A percentile compares a stretch with the other conserved stretches of the same genome.
phyloP scores from a whole-genome alignment of 192 early-diverging fungal species.

The Phlyctochytrium bullatum region DNA sequence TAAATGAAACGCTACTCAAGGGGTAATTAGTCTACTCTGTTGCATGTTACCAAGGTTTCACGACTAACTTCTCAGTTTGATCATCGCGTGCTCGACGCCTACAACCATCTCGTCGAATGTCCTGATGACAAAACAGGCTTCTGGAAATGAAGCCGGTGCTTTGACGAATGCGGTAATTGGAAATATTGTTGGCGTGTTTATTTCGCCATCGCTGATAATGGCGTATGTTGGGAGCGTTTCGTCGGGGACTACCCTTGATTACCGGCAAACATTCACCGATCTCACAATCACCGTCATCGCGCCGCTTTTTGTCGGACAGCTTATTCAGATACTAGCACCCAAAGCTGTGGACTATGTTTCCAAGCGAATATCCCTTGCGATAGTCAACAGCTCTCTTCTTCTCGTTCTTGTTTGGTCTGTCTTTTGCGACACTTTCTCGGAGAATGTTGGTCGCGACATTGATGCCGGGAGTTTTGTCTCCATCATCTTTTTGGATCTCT shows the following conservation, averaged over 20 bases:
- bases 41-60: background rate
- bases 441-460: slow-evolving; percentile 49
- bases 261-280: slow-evolving; percentile 48
- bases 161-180: slow-evolving; percentile 68
- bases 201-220: slow-evolving; percentile 54
- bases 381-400: slow-evolving; percentile 55
- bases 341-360: slow-evolving; percentile 44
- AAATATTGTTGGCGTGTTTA: slow-evolving; percentile 66
- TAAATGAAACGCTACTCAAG: slow-evolving; percentile 55
- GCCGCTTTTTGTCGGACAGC: slow-evolving; percentile 58
- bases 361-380: slow-evolving; percentile 49
- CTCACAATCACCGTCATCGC: slow-evolving; percentile 60
- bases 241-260: slow-evolving; percentile 41
- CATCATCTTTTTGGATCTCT: slow-evolving; percentile 50
- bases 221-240: slow-evolving; percentile 39
- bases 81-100: slow-evolving; percentile 63
- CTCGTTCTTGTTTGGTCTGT: slow-evolving; percentile 69
- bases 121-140: slow-evolving; percentile 70
- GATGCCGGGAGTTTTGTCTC: slow-evolving; percentile 49
- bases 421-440: slow-evolving; percentile 68
- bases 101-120: slow-evolving; percentile 77
- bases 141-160: slow-evolving; percentile 64
- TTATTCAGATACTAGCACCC: slow-evolving; percentile 25
- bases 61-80: slow-evolving; percentile 28
- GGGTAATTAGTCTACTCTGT: slow-evolving; percentile 28